A percentile compares a stretch with the other conserved stretches of the same genome.
These are phyloP conservation scores for Cryptococcus hybrid DNA, from an alignment of 1,284 basidiomycete species.

Conservation along the genomic window DNA sequence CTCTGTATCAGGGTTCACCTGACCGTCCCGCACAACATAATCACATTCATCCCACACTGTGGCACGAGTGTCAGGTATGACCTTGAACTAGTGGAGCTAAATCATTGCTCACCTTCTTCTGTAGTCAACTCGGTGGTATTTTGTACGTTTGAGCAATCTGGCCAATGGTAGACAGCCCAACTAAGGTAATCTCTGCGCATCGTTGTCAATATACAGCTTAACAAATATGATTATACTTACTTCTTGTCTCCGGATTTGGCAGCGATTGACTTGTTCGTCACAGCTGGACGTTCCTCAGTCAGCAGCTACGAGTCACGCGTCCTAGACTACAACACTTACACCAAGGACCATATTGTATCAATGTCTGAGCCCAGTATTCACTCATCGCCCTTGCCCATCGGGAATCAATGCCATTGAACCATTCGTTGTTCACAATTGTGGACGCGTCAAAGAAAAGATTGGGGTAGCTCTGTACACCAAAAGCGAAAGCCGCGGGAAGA, in stretches of 20 bases:
- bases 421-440: background rate
- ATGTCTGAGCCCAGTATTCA: background rate
- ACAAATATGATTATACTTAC: background rate
- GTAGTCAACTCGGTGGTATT: constrained; percentile 23
- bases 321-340: background rate
- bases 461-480: constrained; percentile 1
- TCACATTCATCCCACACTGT: constrained; percentile 59
- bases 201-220: too few species aligned
- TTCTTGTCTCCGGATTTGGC: background rate
- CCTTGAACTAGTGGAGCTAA: too few species aligned
- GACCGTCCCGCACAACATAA: constrained; percentile 60
- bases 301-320: background rate
- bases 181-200: constrained; percentile 7
- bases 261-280: background rate
- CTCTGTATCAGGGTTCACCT: constrained; percentile 65
- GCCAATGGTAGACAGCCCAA: constrained; percentile 20
- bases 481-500: background rate
- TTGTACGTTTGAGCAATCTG: constrained; percentile 18
- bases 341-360: background rate
- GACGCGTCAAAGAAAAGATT: background rate
- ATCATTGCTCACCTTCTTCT: constrained; percentile 8
- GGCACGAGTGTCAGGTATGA: too few species aligned
- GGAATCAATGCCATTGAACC: background rate
- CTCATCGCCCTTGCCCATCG: background rate
- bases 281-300: background rate